A percentile compares a stretch with the other conserved stretches of the same genome.
Evolutionary conservation across 805 yeast genomes (phyloP).

Genomic region (Zygosaccharomyces kombuchaensis): DNA sequence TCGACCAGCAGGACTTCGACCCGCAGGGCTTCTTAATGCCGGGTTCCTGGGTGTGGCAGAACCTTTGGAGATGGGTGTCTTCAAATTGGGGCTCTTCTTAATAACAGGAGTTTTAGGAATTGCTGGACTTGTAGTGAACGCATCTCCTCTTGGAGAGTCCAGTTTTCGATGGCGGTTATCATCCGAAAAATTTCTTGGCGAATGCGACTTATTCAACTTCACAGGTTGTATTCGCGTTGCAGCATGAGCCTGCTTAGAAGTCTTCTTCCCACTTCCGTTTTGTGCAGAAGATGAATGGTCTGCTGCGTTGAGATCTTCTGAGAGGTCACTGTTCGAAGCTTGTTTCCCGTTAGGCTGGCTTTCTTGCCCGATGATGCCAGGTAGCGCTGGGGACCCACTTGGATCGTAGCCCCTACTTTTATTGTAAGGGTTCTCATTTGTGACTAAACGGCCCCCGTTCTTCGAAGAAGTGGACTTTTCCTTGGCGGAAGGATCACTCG

Average conservation of each 20-base stretch:
- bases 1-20: neutral
- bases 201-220: neutral
- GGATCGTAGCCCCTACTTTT: neutral
- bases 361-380: neutral
- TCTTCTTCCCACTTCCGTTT: constrained; percentile 2
- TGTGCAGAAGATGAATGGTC: constrained; percentile 1
- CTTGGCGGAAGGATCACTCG: neutral
- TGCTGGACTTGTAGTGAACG: neutral
- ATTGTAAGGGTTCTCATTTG: neutral
- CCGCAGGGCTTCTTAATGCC: neutral
- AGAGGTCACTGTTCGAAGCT: neutral
- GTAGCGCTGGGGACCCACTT: neutral
- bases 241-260: constrained; percentile 5
- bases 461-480: neutral
- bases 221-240: neutral
- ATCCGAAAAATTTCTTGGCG: neutral
- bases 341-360: neutral
- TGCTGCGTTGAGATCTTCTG: constrained; percentile 2
- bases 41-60: neutral
- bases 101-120: constrained; percentile 1
- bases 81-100: neutral
- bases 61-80: neutral
- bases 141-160: constrained; percentile 1
- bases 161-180: neutral
- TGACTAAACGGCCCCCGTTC: neutral